Base-by-base conservation (phyloP, 1,284 basidiomycete genomes). In the Chondrostereum purpureum region DNA sequence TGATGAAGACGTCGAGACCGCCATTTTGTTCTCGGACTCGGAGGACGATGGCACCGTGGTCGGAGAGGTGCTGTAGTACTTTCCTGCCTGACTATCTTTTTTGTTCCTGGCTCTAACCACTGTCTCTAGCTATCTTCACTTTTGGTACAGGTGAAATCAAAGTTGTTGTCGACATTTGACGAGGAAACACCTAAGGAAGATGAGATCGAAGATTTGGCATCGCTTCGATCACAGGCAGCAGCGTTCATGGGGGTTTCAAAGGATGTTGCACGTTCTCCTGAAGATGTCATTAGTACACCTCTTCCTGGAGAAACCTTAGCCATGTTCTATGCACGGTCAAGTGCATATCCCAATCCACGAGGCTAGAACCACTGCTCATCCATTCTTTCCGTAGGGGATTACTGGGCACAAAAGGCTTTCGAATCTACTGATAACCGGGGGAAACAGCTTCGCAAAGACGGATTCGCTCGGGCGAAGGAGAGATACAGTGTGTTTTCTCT, bases 241-340 rank as follows among this genome's bases (percentile, higher is more conserved):
- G 75, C 70, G 0, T 90, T 92, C 59, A 77, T 89, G 71, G 87
- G 83, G 6, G 83, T 86, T 0, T 63, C 70, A 0, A 88, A 81
- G 56, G 85, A 89, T 52, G n/a, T 71, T 2, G 68, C 71, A 0
- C 69, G 80, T 2, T 79, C 84, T 0, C 69, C 76, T 0, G 88
- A 91, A 55, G 91, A 93, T 51, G 63, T 79, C 0, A 59, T 91
- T 36, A 87, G 84, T 48, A 94, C 92, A 0, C 93, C 93, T 0
- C 70, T 86, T 4, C 90, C 92, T 0, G 90, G 91, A n/a, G 93
- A 96, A 61, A 89, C 85, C 0, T 64, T 95, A 5, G 83, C 88
- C 0, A 72, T 77, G 61, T 95, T 95, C 63, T 96, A 93, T 58
- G 80, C 85, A 10, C 78, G 92, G 4, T 85, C 85, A 3, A 75